Base-by-base conservation (phyloP, 495 filamentous ascomycete species). In the Hypoxylon rickii region DNA sequence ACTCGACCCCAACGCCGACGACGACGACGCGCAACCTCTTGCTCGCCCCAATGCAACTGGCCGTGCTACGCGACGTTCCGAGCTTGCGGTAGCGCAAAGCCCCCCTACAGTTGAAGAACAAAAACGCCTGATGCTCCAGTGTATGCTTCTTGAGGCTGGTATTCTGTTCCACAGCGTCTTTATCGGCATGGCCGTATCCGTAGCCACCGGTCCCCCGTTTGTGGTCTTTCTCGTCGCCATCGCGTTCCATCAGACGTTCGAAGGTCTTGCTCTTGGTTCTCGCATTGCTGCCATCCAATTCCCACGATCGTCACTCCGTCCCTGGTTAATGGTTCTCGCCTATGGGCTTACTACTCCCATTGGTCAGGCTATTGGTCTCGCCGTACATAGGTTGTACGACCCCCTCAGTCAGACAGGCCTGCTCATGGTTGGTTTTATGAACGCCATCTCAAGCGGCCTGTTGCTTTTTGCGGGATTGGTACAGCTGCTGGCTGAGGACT, bases 271-370 rank as follows among this genome's bases (percentile, higher is more conserved):
- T 5, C 80, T 91, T 2, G 88, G 88, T 29, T 83, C 83, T 10
- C 83, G 88, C 19, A 91, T 91, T 44, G 87, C 88, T 7, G 80
- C 81, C 7, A 73, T 89, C 11, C 72, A 82, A 11, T 86, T 82
- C 50, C 79, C 84, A n/a, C 73, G 70, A 22, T 71, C 76, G 16
- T 77, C 57, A 40, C 72, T 65, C 70, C 79, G 67, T 76, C 93
- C 93, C 8, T 96, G 92, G 92, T 78, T 96, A n/a, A 97, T 97
- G 93, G 89, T 87, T 3, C 75, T 94, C 6, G 90, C 93, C 2
- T 97, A 95, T 63, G 93, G 93, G 18, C 83, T 86, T 34, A 97
- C 93, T 1, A 96, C 93, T 1, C 93, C 93, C 1, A 73, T 96
- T 31, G 93, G 93, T 10, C 93, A 97, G 67, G 90, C 90, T 2